phyloP scores from a whole-genome alignment of 805 yeast species.

The Saccharomycopsis sp. region DNA sequence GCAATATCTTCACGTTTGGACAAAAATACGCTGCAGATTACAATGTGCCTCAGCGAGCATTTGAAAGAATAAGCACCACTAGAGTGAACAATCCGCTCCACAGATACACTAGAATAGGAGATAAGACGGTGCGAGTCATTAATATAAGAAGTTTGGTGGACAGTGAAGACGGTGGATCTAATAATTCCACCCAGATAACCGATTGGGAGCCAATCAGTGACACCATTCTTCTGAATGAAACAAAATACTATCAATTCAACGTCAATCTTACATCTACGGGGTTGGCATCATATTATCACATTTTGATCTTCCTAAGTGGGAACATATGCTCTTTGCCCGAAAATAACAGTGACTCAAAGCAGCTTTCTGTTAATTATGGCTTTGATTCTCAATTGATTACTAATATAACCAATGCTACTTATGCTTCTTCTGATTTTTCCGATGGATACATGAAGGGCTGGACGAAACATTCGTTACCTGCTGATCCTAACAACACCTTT shows the following conservation, averaged over 20 bases:
- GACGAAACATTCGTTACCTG: constrained; percentile 15
- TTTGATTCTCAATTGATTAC: constrained; percentile 14
- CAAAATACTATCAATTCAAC: constrained; percentile 37
- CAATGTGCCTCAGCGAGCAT: neutral
- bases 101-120: constrained; percentile 3
- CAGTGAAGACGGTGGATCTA: neutral
- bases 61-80: neutral
- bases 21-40: neutral
- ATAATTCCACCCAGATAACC: constrained; percentile 17
- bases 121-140: constrained; percentile 9
- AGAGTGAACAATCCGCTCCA: neutral
- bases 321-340: constrained; percentile 38
- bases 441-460: constrained; percentile 20
- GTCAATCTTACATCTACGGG: constrained; percentile 40
- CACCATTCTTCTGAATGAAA: constrained; percentile 32
- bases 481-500: constrained; percentile 16
- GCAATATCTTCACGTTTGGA: neutral
- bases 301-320: constrained; percentile 44
- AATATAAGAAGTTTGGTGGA: constrained; percentile 8
- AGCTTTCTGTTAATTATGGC: constrained; percentile 16
- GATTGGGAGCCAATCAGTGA: constrained; percentile 25
- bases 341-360: constrained; percentile 2
- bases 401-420: constrained; percentile 8
- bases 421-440: constrained; percentile 4
- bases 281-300: constrained; percentile 39